Evolutionary conservation across 371 early-diverging fungal genomes (phyloP).

Genomic region (Haplosporangium sp.): DNA sequence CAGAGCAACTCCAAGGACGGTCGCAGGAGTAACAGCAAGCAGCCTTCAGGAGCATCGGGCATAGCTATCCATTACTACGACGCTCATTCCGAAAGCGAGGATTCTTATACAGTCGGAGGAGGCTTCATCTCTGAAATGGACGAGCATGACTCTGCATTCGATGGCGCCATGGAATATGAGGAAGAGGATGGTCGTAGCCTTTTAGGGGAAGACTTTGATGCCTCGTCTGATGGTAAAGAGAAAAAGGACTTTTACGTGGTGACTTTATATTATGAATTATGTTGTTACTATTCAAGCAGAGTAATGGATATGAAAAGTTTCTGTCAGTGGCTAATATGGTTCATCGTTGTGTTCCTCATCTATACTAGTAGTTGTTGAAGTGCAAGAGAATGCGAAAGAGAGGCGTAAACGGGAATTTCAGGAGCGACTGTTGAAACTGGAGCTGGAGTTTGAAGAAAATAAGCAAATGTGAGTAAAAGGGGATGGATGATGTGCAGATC

Average conservation of each 20-base stretch:
- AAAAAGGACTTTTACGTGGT: not conserved
- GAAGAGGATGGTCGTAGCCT: conserved; percentile 53
- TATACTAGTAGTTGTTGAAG: conserved; percentile 26
- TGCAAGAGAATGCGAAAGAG: conserved; percentile 32
- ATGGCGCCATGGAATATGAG: conserved; percentile 53
- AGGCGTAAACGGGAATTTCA: conserved; percentile 50
- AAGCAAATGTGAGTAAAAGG: conserved; percentile 40
- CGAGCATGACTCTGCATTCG: conserved; percentile 52
- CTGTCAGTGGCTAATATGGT: not conserved
- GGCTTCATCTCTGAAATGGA: conserved; percentile 54
- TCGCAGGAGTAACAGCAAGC: conserved; percentile 17
- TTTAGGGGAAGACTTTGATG: conserved; percentile 52
- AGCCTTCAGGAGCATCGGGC: conserved; percentile 3
- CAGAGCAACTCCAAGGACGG: conserved; percentile 4
- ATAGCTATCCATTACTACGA: conserved; percentile 8
- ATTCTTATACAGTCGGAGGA: conserved; percentile 39
- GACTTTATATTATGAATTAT: no score
- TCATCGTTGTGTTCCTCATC: not conserved
- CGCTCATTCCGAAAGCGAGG: conserved; percentile 40
- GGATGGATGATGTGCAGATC: no score
- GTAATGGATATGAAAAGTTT: no score
- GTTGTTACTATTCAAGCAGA: no score
- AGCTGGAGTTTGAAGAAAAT: conserved; percentile 52
- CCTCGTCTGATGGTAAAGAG: conserved; percentile 45
- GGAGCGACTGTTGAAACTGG: conserved; percentile 43